A percentile compares a stretch with the other conserved stretches of the same genome.
Conservation (phyloP, 192 early-diverging fungal genomes). For the Coemansia sp. region DNA sequence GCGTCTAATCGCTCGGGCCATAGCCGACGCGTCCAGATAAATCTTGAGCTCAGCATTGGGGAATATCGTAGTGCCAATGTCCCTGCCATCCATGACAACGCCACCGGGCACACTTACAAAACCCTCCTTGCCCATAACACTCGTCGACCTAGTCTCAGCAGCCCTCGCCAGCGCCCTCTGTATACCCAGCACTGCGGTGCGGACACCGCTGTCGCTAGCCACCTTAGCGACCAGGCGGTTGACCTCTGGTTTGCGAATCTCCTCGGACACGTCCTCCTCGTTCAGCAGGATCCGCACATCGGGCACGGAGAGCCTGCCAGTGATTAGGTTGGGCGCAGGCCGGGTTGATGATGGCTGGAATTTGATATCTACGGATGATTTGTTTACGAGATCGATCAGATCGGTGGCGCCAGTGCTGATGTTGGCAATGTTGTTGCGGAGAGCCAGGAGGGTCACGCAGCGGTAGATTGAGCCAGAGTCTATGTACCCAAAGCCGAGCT, state of each 20-base stretch:
- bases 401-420: slow-evolving; percentile 20
- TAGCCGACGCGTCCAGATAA: slow-evolving; percentile 65
- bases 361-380: slow-evolving; percentile 20
- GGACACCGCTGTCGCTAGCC: slow-evolving; percentile 59
- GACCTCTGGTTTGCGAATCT: slow-evolving; percentile 60
- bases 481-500: slow-evolving; percentile 70
- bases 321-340: slow-evolving; percentile 8
- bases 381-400: slow-evolving; percentile 29
- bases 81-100: slow-evolving; percentile 83
- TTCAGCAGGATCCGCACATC: slow-evolving; percentile 51
- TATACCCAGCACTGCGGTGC: slow-evolving; percentile 56
- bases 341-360: slow-evolving; percentile 17
- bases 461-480: slow-evolving; percentile 74
- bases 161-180: slow-evolving; percentile 56
- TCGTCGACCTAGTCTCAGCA: slow-evolving; percentile 21
- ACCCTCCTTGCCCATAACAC: background rate
- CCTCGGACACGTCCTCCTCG: slow-evolving; percentile 62
- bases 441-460: slow-evolving; percentile 36
- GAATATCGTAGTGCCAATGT: slow-evolving; percentile 74
- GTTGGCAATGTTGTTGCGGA: slow-evolving; percentile 20
- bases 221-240: slow-evolving; percentile 59
- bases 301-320: slow-evolving; percentile 24
- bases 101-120: slow-evolving; percentile 29
- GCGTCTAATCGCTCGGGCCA: slow-evolving; percentile 66
- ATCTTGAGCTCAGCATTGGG: slow-evolving; percentile 77